Percentiles rank a stretch among this genome's conserved stretches.
These are phyloP conservation scores for Eutrema japonicum DNA, from an alignment of 345 rosid species.

Conservation along the genomic window DNA sequence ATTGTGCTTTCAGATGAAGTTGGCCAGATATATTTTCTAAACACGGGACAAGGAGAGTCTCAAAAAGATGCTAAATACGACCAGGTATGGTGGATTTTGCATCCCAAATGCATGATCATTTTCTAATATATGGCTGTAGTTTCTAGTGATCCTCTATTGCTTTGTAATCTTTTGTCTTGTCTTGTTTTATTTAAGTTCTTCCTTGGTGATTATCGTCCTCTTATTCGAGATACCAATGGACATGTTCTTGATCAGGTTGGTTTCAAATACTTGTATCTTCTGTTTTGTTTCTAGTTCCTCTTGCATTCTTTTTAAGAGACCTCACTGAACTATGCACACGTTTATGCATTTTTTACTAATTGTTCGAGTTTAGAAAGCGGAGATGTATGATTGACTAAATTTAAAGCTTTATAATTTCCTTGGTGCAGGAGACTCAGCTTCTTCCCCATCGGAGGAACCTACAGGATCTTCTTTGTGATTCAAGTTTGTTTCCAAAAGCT, in stretches of 20 bases:
- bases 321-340: background rate
- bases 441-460: constrained; percentile 84
- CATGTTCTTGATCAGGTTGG: constrained; percentile 96
- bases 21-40: constrained; percentile 92
- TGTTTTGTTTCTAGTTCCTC: constrained; percentile 30
- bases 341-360: constrained; percentile 16
- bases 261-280: constrained; percentile 34
- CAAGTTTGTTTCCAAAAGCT: constrained; percentile 58
- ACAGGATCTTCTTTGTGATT: constrained; percentile 96
- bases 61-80: constrained; percentile 93
- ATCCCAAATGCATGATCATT: constrained; percentile 29
- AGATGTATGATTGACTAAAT: constrained; percentile 13
- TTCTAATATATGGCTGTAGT: constrained; percentile 27
- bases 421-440: constrained; percentile 88
- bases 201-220: constrained; percentile 99
- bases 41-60: constrained; percentile 98
- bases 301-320: constrained; percentile 22
- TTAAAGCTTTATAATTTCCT: constrained; percentile 33
- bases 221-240: constrained; percentile 79
- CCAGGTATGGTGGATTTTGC: constrained; percentile 63
- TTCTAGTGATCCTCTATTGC: constrained; percentile 31
- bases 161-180: constrained; percentile 32
- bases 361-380: background rate
- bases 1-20: constrained; percentile 99
- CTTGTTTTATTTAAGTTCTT: constrained; percentile 67